Base-by-base conservation (phyloP, 1,139 yeast genomes). In the Saccharomyces pastorianus region DNA sequence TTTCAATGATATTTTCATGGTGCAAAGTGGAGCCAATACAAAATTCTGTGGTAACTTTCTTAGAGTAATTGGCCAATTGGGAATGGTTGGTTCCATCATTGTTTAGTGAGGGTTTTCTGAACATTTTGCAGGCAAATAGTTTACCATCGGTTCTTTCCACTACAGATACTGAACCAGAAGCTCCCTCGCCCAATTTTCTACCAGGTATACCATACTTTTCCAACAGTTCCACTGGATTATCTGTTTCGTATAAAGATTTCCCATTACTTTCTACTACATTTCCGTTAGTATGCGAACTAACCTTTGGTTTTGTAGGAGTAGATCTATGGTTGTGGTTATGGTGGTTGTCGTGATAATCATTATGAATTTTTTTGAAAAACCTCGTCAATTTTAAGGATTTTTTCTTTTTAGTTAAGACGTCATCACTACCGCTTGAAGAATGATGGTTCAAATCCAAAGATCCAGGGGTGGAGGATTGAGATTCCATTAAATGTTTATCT, bases 101-200 rank as follows among this genome's bases (percentile, higher is more conserved):
- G 44, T 38, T 38, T 1, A 38, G 11, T 11, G 1, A 8, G 38
- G 50, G 56, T 17, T 77, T 60, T 62, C 88, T 73, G 63, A 85
- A 85, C 65, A 83, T 82, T 68, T 86, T 86, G 49, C 86, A 83
- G 0, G 95, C 95, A 67, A 74, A 84, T 3, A 83, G 65, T 58
- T 76, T 73, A 1, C 80, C 77, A 61, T 81, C 80, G 1, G 73
- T 64, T 47, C 80, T 72, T 26, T 77, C 74, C 5, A 83, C 81
- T 50, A 84, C 75, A 54, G 81, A 78, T 14, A 86, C 95, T 2
- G 87, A 80, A 0, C 95, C 93, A 47, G 88, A 84, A 6, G 93
- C 91, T 27, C 95, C 95, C 52, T 85, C 78, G 5, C 95, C 95
- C 20, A 82, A 71, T 28, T 80, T 66, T 59, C 75, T 77, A 1